Percentiles rank a stretch among this genome's conserved stretches.
Conservation (phyloP, 2,329 filamentous ascomycete genomes). For the Setomelanomma holmii region DNA sequence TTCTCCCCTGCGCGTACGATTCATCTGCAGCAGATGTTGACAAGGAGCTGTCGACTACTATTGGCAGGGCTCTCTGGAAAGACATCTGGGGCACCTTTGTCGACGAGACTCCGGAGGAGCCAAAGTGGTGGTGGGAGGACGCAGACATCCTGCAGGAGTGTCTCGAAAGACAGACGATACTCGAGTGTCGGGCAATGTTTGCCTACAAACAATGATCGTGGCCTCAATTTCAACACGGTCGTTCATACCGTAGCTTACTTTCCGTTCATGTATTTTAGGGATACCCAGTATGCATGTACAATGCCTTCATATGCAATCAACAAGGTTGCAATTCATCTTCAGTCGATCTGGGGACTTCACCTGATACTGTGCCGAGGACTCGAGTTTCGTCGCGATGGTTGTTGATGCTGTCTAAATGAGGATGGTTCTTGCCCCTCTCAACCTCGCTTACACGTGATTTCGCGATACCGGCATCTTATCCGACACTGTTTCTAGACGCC, state of each 20-base stretch:
- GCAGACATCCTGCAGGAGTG: conserved; percentile 47
- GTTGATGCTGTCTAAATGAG: not conserved
- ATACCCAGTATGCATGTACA: not conserved
- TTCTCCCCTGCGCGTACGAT: conserved; percentile 42
- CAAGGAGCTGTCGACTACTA: conserved; percentile 41
- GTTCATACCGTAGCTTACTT: not conserved
- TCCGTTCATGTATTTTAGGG: not conserved
- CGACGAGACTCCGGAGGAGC: conserved; percentile 35
- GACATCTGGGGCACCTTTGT: conserved; percentile 49
- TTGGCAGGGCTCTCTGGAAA: conserved; percentile 48
- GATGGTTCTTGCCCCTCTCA: not conserved
- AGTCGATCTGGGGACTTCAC: too few relatives aligned
- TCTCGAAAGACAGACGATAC: conserved; percentile 41
- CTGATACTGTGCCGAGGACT: too few relatives aligned
- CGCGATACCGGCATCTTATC: not conserved
- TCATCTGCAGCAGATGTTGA: conserved; percentile 26
- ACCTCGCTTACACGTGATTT: conserved; percentile 3
- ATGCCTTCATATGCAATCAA: not conserved
- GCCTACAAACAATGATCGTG: conserved; percentile 37
- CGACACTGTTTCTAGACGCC: not conserved
- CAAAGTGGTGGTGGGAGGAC: conserved; percentile 51
- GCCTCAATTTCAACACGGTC: not conserved
- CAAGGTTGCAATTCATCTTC: too few relatives aligned
- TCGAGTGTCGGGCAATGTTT: conserved; percentile 47
- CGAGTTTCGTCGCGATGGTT: too few relatives aligned